These are phyloP conservation scores for Begonia loranthoides DNA, from an alignment of 306 rosid species.

Conservation along the genomic window DNA sequence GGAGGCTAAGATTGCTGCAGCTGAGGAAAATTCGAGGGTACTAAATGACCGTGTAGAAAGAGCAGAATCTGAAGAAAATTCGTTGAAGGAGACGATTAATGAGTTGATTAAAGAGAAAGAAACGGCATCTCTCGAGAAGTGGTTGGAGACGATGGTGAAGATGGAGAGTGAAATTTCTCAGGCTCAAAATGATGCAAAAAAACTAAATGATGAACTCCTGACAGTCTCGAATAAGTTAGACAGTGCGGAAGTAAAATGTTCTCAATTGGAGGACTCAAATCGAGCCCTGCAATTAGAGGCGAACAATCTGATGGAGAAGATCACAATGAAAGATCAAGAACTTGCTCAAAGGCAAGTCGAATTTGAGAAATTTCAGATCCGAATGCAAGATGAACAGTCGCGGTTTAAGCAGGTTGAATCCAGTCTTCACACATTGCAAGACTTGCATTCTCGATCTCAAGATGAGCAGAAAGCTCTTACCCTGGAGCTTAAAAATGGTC, in stretches of 20 bases:
- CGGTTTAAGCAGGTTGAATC: conserved; percentile 62
- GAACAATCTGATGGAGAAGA: conserved; percentile 49
- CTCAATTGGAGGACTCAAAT: conserved; percentile 52
- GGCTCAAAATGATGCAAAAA: conserved; percentile 45
- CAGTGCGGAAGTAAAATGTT: conserved; percentile 44
- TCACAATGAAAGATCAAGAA: conserved; percentile 57
- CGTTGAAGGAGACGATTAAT: conserved; percentile 34
- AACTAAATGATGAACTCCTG: conserved; percentile 36
- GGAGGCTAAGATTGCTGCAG: conserved; percentile 50
- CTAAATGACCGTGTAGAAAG: conserved; percentile 49
- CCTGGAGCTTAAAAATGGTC: conserved; percentile 66
- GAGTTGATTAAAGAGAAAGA: conserved; percentile 57
- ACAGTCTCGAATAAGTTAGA: conserved; percentile 39
- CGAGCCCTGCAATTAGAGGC: conserved; percentile 59
- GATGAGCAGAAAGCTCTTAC: conserved; percentile 82
- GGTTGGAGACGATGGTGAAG: conserved; percentile 50
- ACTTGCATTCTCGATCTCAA: conserved; percentile 57
- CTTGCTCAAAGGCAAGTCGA: conserved; percentile 59
- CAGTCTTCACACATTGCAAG: conserved; percentile 60
- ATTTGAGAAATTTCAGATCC: conserved; percentile 55
- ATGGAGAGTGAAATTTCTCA: conserved; percentile 58
- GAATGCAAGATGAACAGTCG: conserved; percentile 64
- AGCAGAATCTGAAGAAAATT: conserved; percentile 45
- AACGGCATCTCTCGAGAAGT: conserved; percentile 40
- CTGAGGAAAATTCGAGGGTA: conserved; percentile 56